Conservation (phyloP, 352 stramenopile species). For the Thraustochytrium sp. region DNA sequence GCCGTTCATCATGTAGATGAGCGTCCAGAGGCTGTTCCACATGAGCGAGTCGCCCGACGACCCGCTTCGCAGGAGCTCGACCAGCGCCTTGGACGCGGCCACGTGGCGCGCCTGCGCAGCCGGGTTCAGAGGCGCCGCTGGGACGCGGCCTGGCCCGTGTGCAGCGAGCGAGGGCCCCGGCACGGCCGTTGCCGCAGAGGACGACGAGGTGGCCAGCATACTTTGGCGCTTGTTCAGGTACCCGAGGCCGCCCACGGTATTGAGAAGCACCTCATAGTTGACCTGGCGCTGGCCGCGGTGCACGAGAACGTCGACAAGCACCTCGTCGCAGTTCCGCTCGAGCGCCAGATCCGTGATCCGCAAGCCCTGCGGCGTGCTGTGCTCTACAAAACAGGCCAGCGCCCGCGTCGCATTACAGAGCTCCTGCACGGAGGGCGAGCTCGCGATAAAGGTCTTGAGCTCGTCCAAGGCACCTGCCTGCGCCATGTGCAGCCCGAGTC, state of each 20-base stretch:
- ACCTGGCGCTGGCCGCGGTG: not conserved
- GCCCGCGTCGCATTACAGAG: conserved; percentile 35
- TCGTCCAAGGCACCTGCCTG: not conserved
- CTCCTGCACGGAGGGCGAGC: not conserved
- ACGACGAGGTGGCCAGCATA: not conserved
- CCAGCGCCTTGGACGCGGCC: not conserved
- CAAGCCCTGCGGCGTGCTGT: not conserved
- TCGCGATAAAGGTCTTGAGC: not conserved
- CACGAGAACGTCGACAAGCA: not conserved
- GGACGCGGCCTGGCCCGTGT: not conserved
- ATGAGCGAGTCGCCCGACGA: not conserved
- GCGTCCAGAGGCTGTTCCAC: conserved; percentile 25
- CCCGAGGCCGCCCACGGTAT: conserved; percentile 10
- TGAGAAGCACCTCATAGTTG: conserved; percentile 15
- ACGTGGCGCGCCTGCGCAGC: not conserved
- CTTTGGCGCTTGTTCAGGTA: conserved; percentile 31
- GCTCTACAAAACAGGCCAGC: conserved; percentile 30
- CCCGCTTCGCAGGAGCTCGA: not conserved
- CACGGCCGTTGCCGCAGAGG: not conserved
- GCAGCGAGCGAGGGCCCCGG: not conserved
- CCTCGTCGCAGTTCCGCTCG: not conserved
- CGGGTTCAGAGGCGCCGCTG: not conserved
- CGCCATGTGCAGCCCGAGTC: not conserved
- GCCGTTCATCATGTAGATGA: conserved; percentile 37
- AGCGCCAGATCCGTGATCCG: conserved; percentile 26